Evolutionary conservation across 345 rosid genomes (phyloP).

Genomic region (Populus davidiana): DNA sequence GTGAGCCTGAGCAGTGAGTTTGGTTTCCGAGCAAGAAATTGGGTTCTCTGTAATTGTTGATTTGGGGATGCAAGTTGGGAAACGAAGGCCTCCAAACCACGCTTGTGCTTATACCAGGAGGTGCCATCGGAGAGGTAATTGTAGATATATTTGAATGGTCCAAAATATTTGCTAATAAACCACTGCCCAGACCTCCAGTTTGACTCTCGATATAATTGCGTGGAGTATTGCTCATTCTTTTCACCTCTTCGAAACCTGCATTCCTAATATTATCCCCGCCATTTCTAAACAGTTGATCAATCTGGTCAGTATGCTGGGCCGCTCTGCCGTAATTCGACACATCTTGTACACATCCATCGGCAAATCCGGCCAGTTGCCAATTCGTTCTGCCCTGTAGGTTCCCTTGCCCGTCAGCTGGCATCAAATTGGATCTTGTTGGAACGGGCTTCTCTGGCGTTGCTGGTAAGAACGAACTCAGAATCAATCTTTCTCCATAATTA

Average conservation of each 20-base stretch:
- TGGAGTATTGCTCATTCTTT: conserved; percentile 25
- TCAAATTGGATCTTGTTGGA: conserved; percentile 24
- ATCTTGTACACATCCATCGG: conserved; percentile 22
- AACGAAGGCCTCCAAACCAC: conserved; percentile 1
- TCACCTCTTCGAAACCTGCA: conserved; percentile 15
- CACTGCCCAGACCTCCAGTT: conserved; percentile 15
- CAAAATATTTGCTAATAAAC: conserved; percentile 21
- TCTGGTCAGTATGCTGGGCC: conserved; percentile 18
- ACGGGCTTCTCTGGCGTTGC: conserved; percentile 40
- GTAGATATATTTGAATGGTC: conserved; percentile 11
- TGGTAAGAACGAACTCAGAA: conserved; percentile 45
- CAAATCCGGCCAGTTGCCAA: conserved; percentile 34
- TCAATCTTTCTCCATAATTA: conserved; percentile 31
- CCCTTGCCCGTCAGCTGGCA: conserved; percentile 20
- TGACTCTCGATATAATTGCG: conserved; percentile 16
- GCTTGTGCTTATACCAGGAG: conserved; percentile 14
- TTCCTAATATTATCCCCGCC: conserved; percentile 18
- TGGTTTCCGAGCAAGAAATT: conserved; percentile 23
- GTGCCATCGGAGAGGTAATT: conserved; percentile 12
- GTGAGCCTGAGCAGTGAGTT: conserved; percentile 34
- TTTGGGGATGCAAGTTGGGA: conserved; percentile 33
- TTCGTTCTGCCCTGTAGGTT: conserved; percentile 21
- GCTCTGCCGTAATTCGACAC: conserved; percentile 15
- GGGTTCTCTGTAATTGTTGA: conserved; percentile 17
- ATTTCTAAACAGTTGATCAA: conserved; percentile 19